Base-by-base conservation (phyloP, 495 filamentous ascomycete genomes). In the Bathelium albidoporum region DNA sequence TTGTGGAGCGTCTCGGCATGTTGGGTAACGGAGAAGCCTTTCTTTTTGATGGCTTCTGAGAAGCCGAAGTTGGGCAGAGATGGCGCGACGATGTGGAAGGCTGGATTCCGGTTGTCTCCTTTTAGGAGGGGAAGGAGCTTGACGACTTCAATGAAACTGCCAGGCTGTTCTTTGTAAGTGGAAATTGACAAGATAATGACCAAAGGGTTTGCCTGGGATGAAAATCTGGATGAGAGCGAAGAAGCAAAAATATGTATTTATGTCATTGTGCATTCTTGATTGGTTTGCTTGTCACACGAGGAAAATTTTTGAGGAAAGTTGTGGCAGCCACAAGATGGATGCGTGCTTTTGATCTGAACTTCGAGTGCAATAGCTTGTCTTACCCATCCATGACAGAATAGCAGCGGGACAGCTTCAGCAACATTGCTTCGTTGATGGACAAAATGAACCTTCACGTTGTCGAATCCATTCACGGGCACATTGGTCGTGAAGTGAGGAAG, bases 41-140 rank as follows among this genome's bases (percentile, higher is more conserved):
- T 82, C 71, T 81, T 79, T 45, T 74, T 77, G 1, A 80, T 71
- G 0, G 76, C 78, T 24, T 79, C 73, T 52, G 81, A 85, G 73
- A 91, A 91, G 43, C 85, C 88, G 65, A 89, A 80, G 43, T 89
- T 89, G 0, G 88, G 88, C 28, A 91, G 74, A 11, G 85, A 87
- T 2, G 89, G 87, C 9, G 81, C 84, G 14, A 91, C 77, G 24
- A 90, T 76, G 72, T 89, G 79, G 73, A 91, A 91, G 0, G 82
- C 75, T 18, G 84, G 84, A 4, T 75, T 72, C 34, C 77, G 68
- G 24, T 66, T 65, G 14, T 75, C 69, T 7, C 75, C 71, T 12
- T 72, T 64, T 60, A 91, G 78, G 7, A 81, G 72, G 14, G 81
- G 78, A 41, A 90, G 73, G 26, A 91, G 72, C 55, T 87, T 85